phyloP scores from a whole-genome alignment of 495 filamentous ascomycete genomes.

The Tetracladium setigerum region DNA sequence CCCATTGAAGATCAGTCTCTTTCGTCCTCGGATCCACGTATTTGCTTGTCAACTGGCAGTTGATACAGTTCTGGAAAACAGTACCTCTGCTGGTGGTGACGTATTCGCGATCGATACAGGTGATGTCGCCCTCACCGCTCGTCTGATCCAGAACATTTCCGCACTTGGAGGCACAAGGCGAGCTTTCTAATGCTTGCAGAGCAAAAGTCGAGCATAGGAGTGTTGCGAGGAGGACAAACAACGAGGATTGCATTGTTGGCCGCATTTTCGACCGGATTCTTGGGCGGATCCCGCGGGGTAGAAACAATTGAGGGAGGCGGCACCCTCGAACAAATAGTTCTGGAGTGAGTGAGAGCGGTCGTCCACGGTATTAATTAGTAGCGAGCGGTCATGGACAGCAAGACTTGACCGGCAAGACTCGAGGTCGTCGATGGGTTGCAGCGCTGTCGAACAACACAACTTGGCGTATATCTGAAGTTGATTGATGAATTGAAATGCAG shows the following conservation, averaged over 20 bases:
- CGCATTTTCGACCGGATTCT: constrained; percentile 5
- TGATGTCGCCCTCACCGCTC: constrained; percentile 41
- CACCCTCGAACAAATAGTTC: not conserved
- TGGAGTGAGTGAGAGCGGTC: not conserved
- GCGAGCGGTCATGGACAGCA: constrained; percentile 6
- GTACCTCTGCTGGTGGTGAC: constrained; percentile 33
- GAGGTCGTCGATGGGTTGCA: no score
- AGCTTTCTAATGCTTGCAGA: constrained; percentile 2
- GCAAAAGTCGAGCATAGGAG: constrained; percentile 1
- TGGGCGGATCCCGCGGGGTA: not conserved
- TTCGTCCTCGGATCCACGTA: constrained; percentile 35
- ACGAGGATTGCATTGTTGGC: not conserved
- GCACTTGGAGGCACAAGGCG: constrained; percentile 18
- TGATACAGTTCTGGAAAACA: constrained; percentile 48
- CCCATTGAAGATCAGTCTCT: constrained; percentile 53
- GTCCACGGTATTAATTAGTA: not conserved
- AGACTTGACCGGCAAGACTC: constrained; percentile 4
- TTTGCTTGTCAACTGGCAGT: constrained; percentile 51
- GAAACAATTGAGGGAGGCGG: not conserved
- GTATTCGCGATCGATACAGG: constrained; percentile 45
- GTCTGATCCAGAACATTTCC: constrained; percentile 19
- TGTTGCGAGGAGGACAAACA: constrained; percentile 11
- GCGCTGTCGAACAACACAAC: no score
- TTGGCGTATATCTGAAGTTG: no score
- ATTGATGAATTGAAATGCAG: no score